Percentiles rank a stretch among this genome's conserved stretches.
Evolutionary conservation across 371 early-diverging fungal species (phyloP).

Genomic region (Mortierella sp.): DNA sequence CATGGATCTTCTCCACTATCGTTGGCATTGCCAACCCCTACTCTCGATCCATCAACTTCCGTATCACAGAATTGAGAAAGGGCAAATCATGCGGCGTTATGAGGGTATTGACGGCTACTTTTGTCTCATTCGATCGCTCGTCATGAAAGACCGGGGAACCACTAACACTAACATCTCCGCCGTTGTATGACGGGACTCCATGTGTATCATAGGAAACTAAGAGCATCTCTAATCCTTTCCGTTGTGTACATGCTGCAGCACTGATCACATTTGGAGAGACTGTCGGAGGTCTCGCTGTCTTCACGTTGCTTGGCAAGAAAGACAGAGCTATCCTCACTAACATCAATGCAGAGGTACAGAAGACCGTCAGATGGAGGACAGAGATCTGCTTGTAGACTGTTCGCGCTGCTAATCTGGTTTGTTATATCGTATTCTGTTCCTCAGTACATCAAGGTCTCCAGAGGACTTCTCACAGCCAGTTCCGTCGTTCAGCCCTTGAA

Average conservation of each 20-base stretch:
- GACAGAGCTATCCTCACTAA: conserved; percentile 61
- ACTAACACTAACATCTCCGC: too few species aligned
- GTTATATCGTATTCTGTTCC: neutral
- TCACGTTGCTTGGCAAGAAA: conserved; percentile 58
- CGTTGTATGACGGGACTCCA: too few species aligned
- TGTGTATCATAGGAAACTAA: conserved; percentile 40
- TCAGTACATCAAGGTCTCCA: conserved; percentile 50
- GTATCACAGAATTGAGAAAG: conserved; percentile 50
- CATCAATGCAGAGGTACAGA: conserved; percentile 64
- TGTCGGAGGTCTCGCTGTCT: conserved; percentile 63
- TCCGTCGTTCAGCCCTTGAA: conserved; percentile 43
- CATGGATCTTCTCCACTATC: conserved; percentile 46
- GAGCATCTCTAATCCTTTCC: conserved; percentile 41
- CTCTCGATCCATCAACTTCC: conserved; percentile 43
- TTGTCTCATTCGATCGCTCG: too few species aligned
- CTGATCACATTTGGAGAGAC: conserved; percentile 70
- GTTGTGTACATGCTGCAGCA: conserved; percentile 67
- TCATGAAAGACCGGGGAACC: too few species aligned
- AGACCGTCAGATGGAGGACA: too few species aligned
- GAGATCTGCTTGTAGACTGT: too few species aligned
- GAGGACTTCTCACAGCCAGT: conserved; percentile 50
- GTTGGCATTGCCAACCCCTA: conserved; percentile 51
- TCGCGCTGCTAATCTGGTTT: too few species aligned
- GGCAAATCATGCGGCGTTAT: conserved; percentile 52
- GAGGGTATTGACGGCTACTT: conserved; percentile 27